Conservation (phyloP, 2,329 filamentous ascomycete genomes). For the Exophiala mesophila region DNA sequence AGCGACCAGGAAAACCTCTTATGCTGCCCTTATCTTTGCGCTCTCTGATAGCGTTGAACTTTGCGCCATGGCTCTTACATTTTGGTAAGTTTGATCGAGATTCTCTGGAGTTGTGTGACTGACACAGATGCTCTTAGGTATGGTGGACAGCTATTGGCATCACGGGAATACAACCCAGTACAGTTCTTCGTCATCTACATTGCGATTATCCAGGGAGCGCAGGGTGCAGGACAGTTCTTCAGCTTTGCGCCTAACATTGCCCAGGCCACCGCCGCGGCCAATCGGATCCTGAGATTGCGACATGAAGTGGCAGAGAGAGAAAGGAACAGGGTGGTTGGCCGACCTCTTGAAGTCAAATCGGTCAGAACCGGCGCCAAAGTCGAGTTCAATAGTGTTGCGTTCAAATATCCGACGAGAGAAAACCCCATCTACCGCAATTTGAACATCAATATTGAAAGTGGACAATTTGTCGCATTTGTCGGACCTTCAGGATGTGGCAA, state of each 20-base stretch:
- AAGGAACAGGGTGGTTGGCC: conserved; percentile 48
- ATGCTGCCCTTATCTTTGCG: conserved; percentile 61
- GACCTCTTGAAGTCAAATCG: conserved; percentile 32
- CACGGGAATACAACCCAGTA: conserved; percentile 43
- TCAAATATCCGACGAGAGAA: conserved; percentile 35
- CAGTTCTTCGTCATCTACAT: conserved; percentile 59
- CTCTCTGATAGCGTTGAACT: conserved; percentile 64
- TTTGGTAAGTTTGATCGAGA: too few species aligned
- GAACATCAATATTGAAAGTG: conserved; percentile 33
- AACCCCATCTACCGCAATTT: conserved; percentile 31
- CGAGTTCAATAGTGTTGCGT: conserved; percentile 32
- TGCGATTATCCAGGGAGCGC: conserved; percentile 62
- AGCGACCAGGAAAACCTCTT: conserved; percentile 59
- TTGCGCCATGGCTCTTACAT: conserved; percentile 57
- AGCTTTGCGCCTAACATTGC: conserved; percentile 57
- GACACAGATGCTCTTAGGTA: conserved; percentile 49
- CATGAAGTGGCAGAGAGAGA: conserved; percentile 4
- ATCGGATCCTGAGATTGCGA: conserved; percentile 34
- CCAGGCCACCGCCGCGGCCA: conserved; percentile 36
- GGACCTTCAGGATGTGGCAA: conserved; percentile 48
- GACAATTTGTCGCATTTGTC: conserved; percentile 44
- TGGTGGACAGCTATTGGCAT: conserved; percentile 55
- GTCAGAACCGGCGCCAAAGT: conserved; percentile 29
- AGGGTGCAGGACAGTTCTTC: conserved; percentile 63
- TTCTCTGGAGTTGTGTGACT: background rate